phyloP scores from a whole-genome alignment of 2,329 filamentous ascomycete genomes.

The Hypomyces perniciosus region DNA sequence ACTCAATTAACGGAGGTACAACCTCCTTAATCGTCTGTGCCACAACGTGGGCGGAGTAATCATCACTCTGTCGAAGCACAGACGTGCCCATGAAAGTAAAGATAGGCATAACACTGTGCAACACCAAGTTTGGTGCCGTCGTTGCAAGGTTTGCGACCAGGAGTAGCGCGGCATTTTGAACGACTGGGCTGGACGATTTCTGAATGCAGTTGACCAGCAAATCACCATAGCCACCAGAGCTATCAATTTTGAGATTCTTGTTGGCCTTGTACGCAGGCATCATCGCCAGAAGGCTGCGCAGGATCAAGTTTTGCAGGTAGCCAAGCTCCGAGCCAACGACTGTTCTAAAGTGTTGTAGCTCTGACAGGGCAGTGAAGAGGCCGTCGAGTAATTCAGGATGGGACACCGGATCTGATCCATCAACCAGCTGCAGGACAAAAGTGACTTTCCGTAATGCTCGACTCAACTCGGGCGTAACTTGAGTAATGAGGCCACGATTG shows the following conservation, averaged over 20 bases:
- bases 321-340: conserved; percentile 80
- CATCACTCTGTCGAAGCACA: conserved; percentile 85
- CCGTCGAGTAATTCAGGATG: conserved; percentile 72
- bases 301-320: conserved; percentile 79
- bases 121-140: conserved; percentile 80
- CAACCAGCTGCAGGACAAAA: conserved; percentile 81
- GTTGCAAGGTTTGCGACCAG: conserved; percentile 82
- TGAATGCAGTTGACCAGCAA: conserved; percentile 91
- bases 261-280: conserved; percentile 67
- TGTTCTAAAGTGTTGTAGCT: conserved; percentile 77
- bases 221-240: conserved; percentile 77
- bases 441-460: conserved; percentile 70
- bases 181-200: conserved; percentile 83
- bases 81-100: conserved; percentile 98
- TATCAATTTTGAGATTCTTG: conserved; percentile 61
- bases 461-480: conserved; percentile 60
- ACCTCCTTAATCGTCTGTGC: conserved; percentile 93
- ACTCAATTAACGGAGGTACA: conserved; percentile 83
- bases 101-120: conserved; percentile 98
- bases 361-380: conserved; percentile 78
- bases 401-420: conserved; percentile 67
- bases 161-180: conserved; percentile 86
- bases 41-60: conserved; percentile 94
- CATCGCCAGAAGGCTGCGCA: conserved; percentile 77
- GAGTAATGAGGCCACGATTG: conserved; percentile 51